Evolutionary conservation across 2,329 filamentous ascomycete species (phyloP), one percentile per base, ranked within the genome.

Genomic region (Beauveria medogensis): DNA sequence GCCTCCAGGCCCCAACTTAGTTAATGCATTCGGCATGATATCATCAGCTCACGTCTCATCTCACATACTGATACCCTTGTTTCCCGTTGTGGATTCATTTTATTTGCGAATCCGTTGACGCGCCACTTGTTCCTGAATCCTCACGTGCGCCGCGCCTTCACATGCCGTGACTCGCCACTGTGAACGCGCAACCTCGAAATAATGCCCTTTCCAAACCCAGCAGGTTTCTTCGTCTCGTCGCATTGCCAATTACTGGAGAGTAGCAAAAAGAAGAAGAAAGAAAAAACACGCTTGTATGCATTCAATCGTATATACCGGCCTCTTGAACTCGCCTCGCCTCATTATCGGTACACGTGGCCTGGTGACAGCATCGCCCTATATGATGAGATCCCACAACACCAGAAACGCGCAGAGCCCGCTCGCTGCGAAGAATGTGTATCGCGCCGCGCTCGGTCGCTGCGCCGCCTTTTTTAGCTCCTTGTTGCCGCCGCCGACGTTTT

Each of bases 401-500:
- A 94, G 75, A 70, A 89, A 89, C 28, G 85, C 80, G 72, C 90
- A 92, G 55, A 94, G 74, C 1, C 88, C 86, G 62, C 87, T 86
- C 5, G 89, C 89, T n/a, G 86, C 88, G 72, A 89, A 92, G 68
- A 93, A 93, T 0, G 91, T 90, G 67, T 87, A 86, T 70, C 87
- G 85, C 34, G 90, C 90, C 48, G 87, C 82, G 74, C 89, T 91
- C 44, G 83, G 80, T 65, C 86, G 80, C 70, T 90, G 82, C 1
- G 83, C 86, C 30, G 93, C 94, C 69, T 88, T 86, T 76, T 94
- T 94, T 57, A 99, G 79, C 78, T 97, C 88, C 75, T 89, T 90
- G 77, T 99, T 99, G 20, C 93, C 94, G 62, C 86, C 86, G 16
- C 89, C 89, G 55, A 99, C 85, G 69, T 97, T 97, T 70, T 93